These are phyloP conservation scores for Lactarius sanguifluus DNA, from an alignment of 768 basidiomycete genomes.

Conservation along the genomic window DNA sequence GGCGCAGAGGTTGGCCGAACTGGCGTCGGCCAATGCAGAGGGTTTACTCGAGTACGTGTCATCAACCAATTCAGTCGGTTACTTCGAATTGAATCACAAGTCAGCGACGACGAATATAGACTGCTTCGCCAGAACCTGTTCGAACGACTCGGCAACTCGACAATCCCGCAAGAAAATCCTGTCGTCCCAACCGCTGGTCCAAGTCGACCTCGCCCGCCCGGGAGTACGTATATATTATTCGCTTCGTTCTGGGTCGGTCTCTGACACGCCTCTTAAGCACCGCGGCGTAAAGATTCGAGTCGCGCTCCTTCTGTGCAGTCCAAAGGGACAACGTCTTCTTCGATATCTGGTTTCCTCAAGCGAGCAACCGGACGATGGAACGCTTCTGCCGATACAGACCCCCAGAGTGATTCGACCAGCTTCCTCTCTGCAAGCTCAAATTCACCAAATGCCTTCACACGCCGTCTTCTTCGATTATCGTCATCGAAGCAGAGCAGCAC, in stretches of 20 bases:
- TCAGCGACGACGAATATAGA: constrained; percentile 84
- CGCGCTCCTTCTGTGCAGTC: constrained; percentile 38
- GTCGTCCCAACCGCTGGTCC: constrained; percentile 54
- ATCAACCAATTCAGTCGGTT: constrained; percentile 4
- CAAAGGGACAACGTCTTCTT: constrained; percentile 38
- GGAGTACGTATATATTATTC: constrained; percentile 7
- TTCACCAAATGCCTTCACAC: constrained; percentile 29
- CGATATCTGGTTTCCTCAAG: constrained; percentile 39
- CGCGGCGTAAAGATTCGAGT: constrained; percentile 28
- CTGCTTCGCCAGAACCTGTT: constrained; percentile 82
- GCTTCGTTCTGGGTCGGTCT: too few relatives aligned
- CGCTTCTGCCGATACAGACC: constrained; percentile 30
- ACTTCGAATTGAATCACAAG: constrained; percentile 9
- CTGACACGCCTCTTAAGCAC: constrained; percentile 29
- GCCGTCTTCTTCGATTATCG: constrained; percentile 35
- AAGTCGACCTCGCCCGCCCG: constrained; percentile 14
- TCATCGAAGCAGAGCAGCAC: constrained; percentile 52
- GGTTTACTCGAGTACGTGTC: constrained; percentile 68
- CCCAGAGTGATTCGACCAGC: constrained; percentile 34
- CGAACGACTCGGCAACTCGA: constrained; percentile 65
- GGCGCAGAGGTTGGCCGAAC: constrained; percentile 77
- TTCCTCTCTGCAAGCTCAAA: constrained; percentile 33
- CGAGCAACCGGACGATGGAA: constrained; percentile 37
- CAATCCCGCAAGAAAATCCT: constrained; percentile 61
- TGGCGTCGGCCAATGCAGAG: constrained; percentile 77